Conservation (phyloP, 202 grass and related monocot genomes). For the Carex sylvatica region DNA sequence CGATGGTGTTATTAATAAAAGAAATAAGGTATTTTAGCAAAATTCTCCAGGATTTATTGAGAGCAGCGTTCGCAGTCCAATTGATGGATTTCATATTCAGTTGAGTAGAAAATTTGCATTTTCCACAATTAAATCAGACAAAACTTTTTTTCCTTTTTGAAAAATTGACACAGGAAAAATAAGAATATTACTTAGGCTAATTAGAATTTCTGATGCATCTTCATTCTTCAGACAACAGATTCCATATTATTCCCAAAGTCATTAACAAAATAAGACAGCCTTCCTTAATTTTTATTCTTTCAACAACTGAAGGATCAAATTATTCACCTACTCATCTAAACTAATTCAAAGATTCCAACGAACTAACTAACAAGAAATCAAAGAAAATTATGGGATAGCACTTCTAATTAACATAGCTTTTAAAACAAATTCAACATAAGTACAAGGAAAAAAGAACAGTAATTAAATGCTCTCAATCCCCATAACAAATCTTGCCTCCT, state of each 20-base stretch:
- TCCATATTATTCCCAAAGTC: neutral
- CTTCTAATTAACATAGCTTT: slow-evolving; percentile 13
- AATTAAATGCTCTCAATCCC: neutral
- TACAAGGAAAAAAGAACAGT: slow-evolving; percentile 21
- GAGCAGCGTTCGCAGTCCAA: neutral
- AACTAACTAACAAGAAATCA: neutral
- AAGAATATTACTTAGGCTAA: neutral
- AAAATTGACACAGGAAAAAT: neutral
- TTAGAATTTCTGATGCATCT: slow-evolving; percentile 2
- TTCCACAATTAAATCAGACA: neutral
- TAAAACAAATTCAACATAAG: slow-evolving; percentile 2
- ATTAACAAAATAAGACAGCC: neutral
- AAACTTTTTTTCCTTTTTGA: neutral
- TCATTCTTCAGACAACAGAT: slow-evolving; percentile 15
- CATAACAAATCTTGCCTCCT: slow-evolving; percentile 9
- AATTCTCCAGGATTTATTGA: neutral
- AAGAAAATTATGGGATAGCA: neutral
- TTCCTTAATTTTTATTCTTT: slow-evolving; percentile 4
- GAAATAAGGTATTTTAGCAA: neutral
- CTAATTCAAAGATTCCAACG: slow-evolving; percentile 19
- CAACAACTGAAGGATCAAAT: neutral
- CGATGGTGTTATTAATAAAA: neutral
- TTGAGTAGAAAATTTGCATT: neutral
- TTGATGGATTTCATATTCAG: neutral
- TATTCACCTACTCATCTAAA: neutral